These are phyloP conservation scores for Asclepias syriaca DNA, from an alignment of 257 asterid genomes.

Conservation along the genomic window DNA sequence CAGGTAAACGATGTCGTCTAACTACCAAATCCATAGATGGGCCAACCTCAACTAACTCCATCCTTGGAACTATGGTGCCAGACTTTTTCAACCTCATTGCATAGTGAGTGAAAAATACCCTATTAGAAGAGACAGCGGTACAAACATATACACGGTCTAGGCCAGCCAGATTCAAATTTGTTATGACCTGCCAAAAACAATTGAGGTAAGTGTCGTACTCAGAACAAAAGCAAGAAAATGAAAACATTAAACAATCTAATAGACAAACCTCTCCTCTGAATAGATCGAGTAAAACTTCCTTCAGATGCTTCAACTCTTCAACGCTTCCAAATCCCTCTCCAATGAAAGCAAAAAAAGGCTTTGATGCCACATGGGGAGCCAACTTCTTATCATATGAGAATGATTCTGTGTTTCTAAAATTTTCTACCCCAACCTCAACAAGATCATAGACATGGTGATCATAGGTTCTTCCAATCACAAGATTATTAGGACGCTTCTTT, in stretches of 20 bases:
- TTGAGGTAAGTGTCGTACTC: not conserved
- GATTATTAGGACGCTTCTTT: conserved; percentile 94
- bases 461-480: conserved; percentile 78
- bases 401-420: conserved; percentile 67
- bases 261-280: conserved; percentile 79
- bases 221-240: not conserved
- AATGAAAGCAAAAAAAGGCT: conserved; percentile 81
- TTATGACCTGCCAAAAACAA: conserved; percentile 41
- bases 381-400: conserved; percentile 71
- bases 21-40: conserved; percentile 94
- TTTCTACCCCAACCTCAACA: conserved; percentile 87
- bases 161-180: conserved; percentile 89
- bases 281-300: conserved; percentile 81
- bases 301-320: conserved; percentile 81
- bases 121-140: conserved; percentile 61
- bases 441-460: conserved; percentile 90
- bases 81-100: conserved; percentile 84
- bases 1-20: conserved; percentile 79
- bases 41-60: conserved; percentile 94
- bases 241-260: not conserved
- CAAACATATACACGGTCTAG: conserved; percentile 83
- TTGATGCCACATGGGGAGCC: conserved; percentile 82
- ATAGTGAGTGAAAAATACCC: conserved; percentile 70
- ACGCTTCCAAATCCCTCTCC: conserved; percentile 95
- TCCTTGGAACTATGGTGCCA: conserved; percentile 73